Base-by-base conservation (phyloP, 192 early-diverging fungal genomes). In the Coemansia sp. region DNA sequence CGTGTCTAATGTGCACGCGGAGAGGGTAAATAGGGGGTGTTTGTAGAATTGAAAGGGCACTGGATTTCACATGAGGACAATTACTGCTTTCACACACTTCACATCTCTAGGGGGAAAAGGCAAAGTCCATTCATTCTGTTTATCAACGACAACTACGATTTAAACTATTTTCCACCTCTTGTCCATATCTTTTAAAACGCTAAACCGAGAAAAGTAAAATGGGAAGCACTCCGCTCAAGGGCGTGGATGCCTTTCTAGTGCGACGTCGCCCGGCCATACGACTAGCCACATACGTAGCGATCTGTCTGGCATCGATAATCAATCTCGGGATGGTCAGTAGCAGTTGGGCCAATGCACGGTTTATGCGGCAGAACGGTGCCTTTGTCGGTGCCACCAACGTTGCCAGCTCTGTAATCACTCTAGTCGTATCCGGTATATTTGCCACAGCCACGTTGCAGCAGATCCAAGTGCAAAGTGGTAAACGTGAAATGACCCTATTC, bases 301-400 rank as follows among this genome's bases (percentile, higher is more conserved):
- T 81, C n/a, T 40, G 56, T 17, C 36, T 81, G 22, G 67, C 74
- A 68, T 61, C 68, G 22, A 41, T 72, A 19, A 27, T 74, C 14
- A 68, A 81, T 59, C 33, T 75, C 55, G 61, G 54, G 7, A 70
- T 81, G 71, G 48, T 72, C 1, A 57, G 72, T 55, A 70, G 64
- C 65, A 72, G 65, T 56, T 81, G 78, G 78, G 62, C 59, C 62
- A 74, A 57, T 42, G 52, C 71, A 0, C 31, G 36, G 62, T 81
- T 81, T 59, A 81, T 81, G 78, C 72, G 72, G 2, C 57, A 67
- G 31, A 59, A 68, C 62, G 78, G 78, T 25, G 63, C 65, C n/a
- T 65, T 81, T 28, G 59, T 61, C 0, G 78, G 72, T 0, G 47
- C 56, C 2, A 47, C 70, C n/a, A 55, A 65, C n/a, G 53, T 64